Evolutionary conservation across 2,329 filamentous ascomycete species (phyloP).

Genomic region (Thielaviopsis musarum): DNA sequence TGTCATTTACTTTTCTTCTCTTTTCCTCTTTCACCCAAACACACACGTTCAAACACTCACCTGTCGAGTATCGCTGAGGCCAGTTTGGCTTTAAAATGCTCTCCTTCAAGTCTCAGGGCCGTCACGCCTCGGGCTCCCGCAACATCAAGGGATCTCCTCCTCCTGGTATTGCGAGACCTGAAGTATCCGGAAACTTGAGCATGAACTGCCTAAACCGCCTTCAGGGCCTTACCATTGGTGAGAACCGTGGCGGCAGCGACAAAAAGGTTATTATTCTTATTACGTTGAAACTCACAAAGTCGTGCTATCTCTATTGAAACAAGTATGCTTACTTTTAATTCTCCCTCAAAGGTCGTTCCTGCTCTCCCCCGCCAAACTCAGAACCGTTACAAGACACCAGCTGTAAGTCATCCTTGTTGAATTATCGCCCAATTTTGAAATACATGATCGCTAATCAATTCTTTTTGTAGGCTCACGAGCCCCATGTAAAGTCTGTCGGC

Average conservation of each 20-base stretch:
- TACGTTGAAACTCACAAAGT: neutral
- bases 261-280: neutral
- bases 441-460: neutral
- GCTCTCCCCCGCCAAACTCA: neutral
- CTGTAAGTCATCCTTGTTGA: neutral
- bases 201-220: neutral
- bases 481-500: neutral
- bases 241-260: neutral
- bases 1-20: slow-evolving; percentile 8
- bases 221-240: neutral
- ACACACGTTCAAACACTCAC: neutral
- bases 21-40: slow-evolving; percentile 1
- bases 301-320: neutral
- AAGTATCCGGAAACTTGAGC: neutral
- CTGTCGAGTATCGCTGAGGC: neutral
- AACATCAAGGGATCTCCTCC: neutral
- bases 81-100: neutral
- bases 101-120: neutral
- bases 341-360: neutral
- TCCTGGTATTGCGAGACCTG: neutral
- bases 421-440: neutral
- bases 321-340: neutral
- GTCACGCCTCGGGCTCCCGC: neutral
- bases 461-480: neutral
- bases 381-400: neutral